Percentiles rank a stretch among this genome's conserved stretches.
Conservation (phyloP, 2,329 filamentous ascomycete species). For the Phialocephala subalpina region DNA sequence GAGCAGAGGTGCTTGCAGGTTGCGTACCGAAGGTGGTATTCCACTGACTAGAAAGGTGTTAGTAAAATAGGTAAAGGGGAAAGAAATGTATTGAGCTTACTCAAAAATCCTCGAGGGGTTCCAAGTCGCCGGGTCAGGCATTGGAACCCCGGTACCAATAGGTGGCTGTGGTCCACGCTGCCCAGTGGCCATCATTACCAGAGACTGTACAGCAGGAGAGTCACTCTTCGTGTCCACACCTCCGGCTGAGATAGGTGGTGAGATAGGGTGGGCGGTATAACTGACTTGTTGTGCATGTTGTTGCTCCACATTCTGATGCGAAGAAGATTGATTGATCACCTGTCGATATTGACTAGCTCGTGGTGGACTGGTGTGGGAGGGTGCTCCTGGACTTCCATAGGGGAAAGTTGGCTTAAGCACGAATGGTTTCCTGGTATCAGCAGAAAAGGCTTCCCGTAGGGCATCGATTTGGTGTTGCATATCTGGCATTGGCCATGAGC, state of each 20-base stretch:
- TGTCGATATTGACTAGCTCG: slow-evolving; percentile 40
- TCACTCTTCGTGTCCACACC: slow-evolving; percentile 79
- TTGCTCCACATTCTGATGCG: slow-evolving; percentile 57
- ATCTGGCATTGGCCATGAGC: slow-evolving; percentile 86
- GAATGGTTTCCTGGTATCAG: slow-evolving; percentile 84
- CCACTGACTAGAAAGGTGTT: slow-evolving; percentile 76
- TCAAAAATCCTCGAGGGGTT: slow-evolving; percentile 90
- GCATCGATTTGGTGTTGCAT: slow-evolving; percentile 90
- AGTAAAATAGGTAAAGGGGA: slow-evolving; percentile 25
- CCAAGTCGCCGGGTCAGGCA: slow-evolving; percentile 75
- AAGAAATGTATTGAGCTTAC: slow-evolving; percentile 61
- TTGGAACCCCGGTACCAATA: slow-evolving; percentile 61
- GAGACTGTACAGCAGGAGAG: slow-evolving; percentile 75
- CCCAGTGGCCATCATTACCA: slow-evolving; percentile 73
- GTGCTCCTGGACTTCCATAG: slow-evolving; percentile 73
- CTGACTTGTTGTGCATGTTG: slow-evolving; percentile 67
- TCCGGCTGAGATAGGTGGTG: slow-evolving; percentile 80
- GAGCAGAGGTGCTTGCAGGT: slow-evolving; percentile 44
- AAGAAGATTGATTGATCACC: slow-evolving; percentile 31
- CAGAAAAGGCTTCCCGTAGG: slow-evolving; percentile 89
- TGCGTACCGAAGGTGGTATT: slow-evolving; percentile 85
- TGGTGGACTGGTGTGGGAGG: slow-evolving; percentile 37
- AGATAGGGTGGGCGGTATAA: slow-evolving; percentile 76
- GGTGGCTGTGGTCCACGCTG: slow-evolving; percentile 55
- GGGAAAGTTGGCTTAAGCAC: slow-evolving; percentile 89